Percentiles rank a stretch among this genome's conserved stretches.
Conservation (phyloP, 2,329 filamentous ascomycete species). For the Phoma sp. region DNA sequence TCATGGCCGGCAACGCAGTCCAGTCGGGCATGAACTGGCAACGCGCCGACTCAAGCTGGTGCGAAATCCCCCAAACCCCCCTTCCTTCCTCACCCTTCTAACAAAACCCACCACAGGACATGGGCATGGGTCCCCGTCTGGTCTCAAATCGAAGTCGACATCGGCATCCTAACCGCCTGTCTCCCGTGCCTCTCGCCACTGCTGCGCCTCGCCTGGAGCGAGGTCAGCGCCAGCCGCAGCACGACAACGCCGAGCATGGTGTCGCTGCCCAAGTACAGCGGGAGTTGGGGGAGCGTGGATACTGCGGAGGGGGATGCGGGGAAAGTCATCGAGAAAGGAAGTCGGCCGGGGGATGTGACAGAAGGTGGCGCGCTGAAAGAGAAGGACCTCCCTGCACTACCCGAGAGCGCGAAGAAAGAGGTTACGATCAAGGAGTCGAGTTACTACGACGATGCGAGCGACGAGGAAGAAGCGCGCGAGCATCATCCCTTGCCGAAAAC, state of each 20-base stretch:
- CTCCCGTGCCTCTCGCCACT: constrained; percentile 35
- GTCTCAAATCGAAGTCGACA: constrained; percentile 41
- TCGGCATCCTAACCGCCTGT: constrained; percentile 36
- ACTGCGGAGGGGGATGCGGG: neutral
- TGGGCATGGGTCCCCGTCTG: constrained; percentile 39
- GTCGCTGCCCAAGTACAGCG: constrained; percentile 23
- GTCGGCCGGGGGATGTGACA: neutral
- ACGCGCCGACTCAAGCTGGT: constrained; percentile 33
- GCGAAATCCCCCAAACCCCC: neutral
- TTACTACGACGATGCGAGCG: constrained; percentile 24
- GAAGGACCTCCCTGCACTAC: constrained; percentile 4
- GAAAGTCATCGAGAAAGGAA: neutral
- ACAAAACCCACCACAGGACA: constrained; percentile 17
- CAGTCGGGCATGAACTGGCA: constrained; percentile 21
- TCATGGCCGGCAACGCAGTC: constrained; percentile 23
- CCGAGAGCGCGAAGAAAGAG: neutral
- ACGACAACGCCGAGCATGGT: constrained; percentile 17
- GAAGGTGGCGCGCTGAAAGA: neutral
- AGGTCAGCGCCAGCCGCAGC: constrained; percentile 16
- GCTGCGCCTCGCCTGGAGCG: constrained; percentile 28
- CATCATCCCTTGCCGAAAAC: constrained; percentile 1
- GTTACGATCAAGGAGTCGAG: constrained; percentile 1
- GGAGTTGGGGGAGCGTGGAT: constrained; percentile 12
- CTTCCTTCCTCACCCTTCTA: neutral
- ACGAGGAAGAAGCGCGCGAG: constrained; percentile 15